These are phyloP conservation scores for Aspergillus sclerotialis DNA, from an alignment of 2,329 filamentous ascomycete species.

Conservation along the genomic window DNA sequence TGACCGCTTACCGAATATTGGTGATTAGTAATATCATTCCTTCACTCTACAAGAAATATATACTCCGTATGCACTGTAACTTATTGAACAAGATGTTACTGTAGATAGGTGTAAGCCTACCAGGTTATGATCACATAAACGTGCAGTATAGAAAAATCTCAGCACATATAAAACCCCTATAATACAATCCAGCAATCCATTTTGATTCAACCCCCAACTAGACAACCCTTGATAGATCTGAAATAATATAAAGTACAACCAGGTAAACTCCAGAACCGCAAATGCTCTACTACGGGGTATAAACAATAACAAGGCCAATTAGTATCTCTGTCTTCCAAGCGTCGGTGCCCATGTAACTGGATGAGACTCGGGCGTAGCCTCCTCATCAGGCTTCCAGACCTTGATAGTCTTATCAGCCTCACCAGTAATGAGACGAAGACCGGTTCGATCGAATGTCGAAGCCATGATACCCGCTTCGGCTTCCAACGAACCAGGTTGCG, in stretches of 20 bases:
- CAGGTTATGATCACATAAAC: no score
- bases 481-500: constrained; percentile 88
- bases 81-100: no score
- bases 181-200: constrained; percentile 8
- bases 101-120: no score
- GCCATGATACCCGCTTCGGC: constrained; percentile 94
- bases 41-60: no score
- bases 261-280: constrained; percentile 7
- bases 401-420: constrained; percentile 99
- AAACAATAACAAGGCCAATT: constrained; percentile 13
- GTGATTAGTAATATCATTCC: no score
- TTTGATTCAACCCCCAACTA: no score
- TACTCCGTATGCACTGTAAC: no score
- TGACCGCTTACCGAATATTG: no score
- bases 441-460: constrained; percentile 84
- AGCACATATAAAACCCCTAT: constrained; percentile 2
- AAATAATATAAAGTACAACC: constrained; percentile 9
- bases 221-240: neutral
- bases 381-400: constrained; percentile 91
- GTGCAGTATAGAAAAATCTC: no score
- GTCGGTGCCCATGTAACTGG: constrained; percentile 88
- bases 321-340: constrained; percentile 69
- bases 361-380: constrained; percentile 83
- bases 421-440: constrained; percentile 81
- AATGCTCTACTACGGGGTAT: constrained; percentile 15